Conservation (phyloP, 2,329 filamentous ascomycete species). For the Coleophoma eucalyptorum region DNA sequence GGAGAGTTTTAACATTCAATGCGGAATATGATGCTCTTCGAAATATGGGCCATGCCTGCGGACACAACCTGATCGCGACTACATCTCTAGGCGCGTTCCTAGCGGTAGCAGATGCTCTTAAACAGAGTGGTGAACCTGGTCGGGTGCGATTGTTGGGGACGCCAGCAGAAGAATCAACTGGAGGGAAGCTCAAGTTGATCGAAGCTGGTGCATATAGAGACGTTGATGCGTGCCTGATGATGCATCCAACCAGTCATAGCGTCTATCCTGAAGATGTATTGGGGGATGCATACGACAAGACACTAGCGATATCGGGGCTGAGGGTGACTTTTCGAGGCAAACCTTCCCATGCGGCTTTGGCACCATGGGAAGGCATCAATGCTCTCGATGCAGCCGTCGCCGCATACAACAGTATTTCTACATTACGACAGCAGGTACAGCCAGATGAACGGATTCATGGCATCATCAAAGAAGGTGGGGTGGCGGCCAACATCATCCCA, state of each 20-base stretch:
- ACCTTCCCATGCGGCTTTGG: slow-evolving; percentile 28
- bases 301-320: slow-evolving; percentile 32
- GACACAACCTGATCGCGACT: slow-evolving; percentile 18
- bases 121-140: slow-evolving; percentile 8
- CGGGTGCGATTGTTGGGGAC: slow-evolving; percentile 18
- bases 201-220: slow-evolving; percentile 34
- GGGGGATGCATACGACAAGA: slow-evolving; percentile 38
- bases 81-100: slow-evolving; percentile 29
- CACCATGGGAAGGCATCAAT: slow-evolving; percentile 31
- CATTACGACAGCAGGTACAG: slow-evolving; percentile 19
- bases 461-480: slow-evolving; percentile 31
- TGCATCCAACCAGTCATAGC: slow-evolving; percentile 21
- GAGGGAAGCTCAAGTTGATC: slow-evolving; percentile 35
- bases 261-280: not conserved
- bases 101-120: slow-evolving; percentile 16
- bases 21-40: not conserved
- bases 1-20: too few relatives aligned
- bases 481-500: slow-evolving; percentile 32
- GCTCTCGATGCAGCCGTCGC: slow-evolving; percentile 29
- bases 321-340: slow-evolving; percentile 9
- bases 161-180: slow-evolving; percentile 7
- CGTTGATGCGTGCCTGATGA: slow-evolving; percentile 31
- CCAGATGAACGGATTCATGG: slow-evolving; percentile 24
- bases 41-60: slow-evolving; percentile 1
- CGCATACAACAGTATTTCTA: slow-evolving; percentile 23